Conservation (phyloP, 768 basidiomycete species). For the Tricholoma sp. region DNA sequence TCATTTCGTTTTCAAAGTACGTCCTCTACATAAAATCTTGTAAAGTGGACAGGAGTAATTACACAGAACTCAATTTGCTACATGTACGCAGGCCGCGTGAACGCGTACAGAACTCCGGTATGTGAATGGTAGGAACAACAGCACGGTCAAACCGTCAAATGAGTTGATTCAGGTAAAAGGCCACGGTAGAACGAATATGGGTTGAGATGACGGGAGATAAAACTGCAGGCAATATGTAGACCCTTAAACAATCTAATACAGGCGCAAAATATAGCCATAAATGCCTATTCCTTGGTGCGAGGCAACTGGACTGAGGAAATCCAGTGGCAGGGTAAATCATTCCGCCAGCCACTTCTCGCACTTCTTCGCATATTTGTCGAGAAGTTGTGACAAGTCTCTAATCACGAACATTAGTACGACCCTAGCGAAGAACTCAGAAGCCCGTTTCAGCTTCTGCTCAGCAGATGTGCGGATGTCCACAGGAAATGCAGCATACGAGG, state of each 20-base stretch:
- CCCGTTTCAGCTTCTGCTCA: conserved; percentile 71
- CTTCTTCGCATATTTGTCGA: conserved; percentile 93
- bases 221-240: not conserved
- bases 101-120: not conserved
- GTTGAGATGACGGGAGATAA: not conserved
- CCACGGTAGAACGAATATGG: not conserved
- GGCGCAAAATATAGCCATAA: not conserved
- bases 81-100: not conserved
- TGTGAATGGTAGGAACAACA: not conserved
- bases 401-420: conserved; percentile 89
- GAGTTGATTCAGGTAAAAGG: not conserved
- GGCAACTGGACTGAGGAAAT: not conserved
- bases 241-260: not conserved
- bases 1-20: conserved; percentile 2
- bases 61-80: not conserved
- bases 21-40: too few relatives aligned
- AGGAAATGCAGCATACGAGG: conserved; percentile 70
- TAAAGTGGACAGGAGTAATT: not conserved
- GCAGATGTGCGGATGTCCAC: conserved; percentile 54
- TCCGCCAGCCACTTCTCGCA: conserved; percentile 91
- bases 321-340: conserved; percentile 28
- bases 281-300: not conserved
- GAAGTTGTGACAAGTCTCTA: conserved; percentile 74
- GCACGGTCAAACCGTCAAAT: not conserved
- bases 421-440: conserved; percentile 88